Base-by-base conservation (phyloP, 345 rosid species). In the Citrus mangshanensis region DNA sequence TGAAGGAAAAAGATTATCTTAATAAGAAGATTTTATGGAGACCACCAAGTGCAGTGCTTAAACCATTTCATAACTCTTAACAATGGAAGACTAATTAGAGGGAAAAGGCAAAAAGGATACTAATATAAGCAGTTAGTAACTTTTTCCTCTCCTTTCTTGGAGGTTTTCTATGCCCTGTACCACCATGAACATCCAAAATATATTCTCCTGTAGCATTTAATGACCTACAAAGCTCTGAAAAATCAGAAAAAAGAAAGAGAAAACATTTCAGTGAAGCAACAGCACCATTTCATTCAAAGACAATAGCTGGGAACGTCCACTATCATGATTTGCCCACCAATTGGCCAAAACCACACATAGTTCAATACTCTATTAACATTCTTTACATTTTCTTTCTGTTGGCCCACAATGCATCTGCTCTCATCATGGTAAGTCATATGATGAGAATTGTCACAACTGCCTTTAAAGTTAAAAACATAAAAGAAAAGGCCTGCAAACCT, bases 141-240 rank as follows among this genome's bases (percentile, higher is more conserved):
- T 86, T 89, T 81, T 82, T 89, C 87, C 83, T 89, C 82, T 88
- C 90, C 86, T 88, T 91, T 81, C 86, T 85, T 40, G 85, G 89
- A 77, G 89, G 91, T 78, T 87, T 89, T 81, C 85, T 83, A 63
- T 60, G 81, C 74, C 86, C 83, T 42, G 70, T 67, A 72, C 81
- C 74, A 72, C 86, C 85, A 74, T 84, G 77, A 81, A 37, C 80
- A 81, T 82, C 87, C 78, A 64, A 71, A 38, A 40, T 38, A 67
- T 69, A 67, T 71, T 82, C 87, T 78, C 79, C 82, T 25, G 82
- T 67, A 46, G 80, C 73, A 79, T 40, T 83, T 70, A 87, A 79
- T 51, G 80, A 86, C 81, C 83, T 78, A 87, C 95, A 89, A 77
- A 87, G 85, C 82, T 86, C 95, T 91, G 87, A 35, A 73, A 76